Evolutionary conservation across 1,139 yeast genomes (phyloP).

Genomic region (Arxiozyma telluris): DNA sequence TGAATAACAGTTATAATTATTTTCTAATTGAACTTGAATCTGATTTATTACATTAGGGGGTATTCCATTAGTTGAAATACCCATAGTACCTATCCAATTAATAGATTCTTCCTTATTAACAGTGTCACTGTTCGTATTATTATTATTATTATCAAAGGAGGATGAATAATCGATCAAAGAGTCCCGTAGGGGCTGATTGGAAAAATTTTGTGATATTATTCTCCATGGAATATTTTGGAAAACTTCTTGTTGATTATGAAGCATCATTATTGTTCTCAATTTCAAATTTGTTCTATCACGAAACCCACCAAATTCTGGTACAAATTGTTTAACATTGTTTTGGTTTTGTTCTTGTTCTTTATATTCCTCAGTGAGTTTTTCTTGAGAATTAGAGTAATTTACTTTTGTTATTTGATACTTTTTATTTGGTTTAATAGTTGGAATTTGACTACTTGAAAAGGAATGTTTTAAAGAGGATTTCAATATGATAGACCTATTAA

Average conservation of each 20-base stretch:
- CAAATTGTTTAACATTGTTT: constrained; percentile 14
- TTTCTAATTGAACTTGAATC: constrained; percentile 42
- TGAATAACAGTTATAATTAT: constrained; percentile 49
- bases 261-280: constrained; percentile 34
- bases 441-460: constrained; percentile 12
- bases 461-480: constrained; percentile 8
- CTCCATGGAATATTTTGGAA: constrained; percentile 73
- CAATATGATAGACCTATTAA: constrained; percentile 21
- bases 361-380: constrained; percentile 15
- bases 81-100: constrained; percentile 81
- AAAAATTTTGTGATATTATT: constrained; percentile 44
- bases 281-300: constrained; percentile 34
- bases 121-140: background rate
- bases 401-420: background rate
- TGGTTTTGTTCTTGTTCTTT: constrained; percentile 8
- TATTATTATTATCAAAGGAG: background rate
- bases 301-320: constrained; percentile 71
- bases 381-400: background rate
- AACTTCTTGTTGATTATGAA: constrained; percentile 41
- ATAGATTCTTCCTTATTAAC: constrained; percentile 34
- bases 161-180: background rate
- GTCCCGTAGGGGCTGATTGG: background rate
- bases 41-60: constrained; percentile 44
- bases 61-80: constrained; percentile 85
- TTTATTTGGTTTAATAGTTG: constrained; percentile 2